phyloP scores from a whole-genome alignment of 257 asterid species.

The Plectranthus barbatus region DNA sequence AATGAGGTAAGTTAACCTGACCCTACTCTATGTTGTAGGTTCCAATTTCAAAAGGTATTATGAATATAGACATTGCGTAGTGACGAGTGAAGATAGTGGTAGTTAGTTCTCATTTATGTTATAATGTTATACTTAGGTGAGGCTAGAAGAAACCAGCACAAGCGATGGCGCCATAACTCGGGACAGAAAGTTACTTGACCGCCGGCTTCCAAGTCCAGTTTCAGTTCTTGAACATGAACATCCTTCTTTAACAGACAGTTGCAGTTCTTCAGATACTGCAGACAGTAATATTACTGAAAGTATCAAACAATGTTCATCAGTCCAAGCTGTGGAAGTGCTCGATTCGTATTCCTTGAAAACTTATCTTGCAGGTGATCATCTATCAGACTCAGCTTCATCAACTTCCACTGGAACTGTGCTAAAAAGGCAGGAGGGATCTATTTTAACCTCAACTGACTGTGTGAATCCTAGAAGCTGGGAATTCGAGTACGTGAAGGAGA shows the following conservation, averaged over 20 bases:
- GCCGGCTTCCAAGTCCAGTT: constrained; percentile 44
- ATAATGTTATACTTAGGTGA: neutral
- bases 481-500: constrained; percentile 56
- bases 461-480: constrained; percentile 36
- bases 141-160: constrained; percentile 26
- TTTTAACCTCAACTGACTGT: neutral
- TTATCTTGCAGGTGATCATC: constrained; percentile 31
- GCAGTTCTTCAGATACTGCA: constrained; percentile 38
- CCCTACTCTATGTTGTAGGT: constrained; percentile 13
- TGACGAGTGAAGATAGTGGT: neutral
- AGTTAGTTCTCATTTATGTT: neutral
- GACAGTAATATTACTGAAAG: constrained; percentile 52
- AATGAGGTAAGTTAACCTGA: constrained; percentile 25
- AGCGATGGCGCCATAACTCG: constrained; percentile 21
- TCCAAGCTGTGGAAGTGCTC: constrained; percentile 45
- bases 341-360: constrained; percentile 28
- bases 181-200: constrained; percentile 30
- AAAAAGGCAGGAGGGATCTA: constrained; percentile 7
- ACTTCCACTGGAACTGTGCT: constrained; percentile 13
- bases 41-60: neutral
- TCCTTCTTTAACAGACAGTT: constrained; percentile 34
- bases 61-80: neutral
- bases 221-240: constrained; percentile 45
- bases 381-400: constrained; percentile 80
- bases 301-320: constrained; percentile 54